Evolutionary conservation across 352 stramenopile genomes (phyloP).

Genomic region (Pythium scleroteichum): DNA sequence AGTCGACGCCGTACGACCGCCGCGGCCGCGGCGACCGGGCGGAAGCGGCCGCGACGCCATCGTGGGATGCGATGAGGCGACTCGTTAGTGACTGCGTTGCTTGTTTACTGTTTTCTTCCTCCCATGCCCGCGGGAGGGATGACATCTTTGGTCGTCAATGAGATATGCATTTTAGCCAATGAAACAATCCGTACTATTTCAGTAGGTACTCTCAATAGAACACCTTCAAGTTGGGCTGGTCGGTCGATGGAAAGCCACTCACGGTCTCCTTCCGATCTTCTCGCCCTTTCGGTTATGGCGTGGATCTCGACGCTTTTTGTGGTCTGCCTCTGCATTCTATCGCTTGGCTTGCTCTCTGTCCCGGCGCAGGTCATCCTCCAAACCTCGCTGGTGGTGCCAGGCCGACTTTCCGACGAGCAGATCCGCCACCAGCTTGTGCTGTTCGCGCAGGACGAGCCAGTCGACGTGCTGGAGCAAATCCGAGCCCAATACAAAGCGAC

Average conservation of each 20-base stretch:
- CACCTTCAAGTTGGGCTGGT: no score
- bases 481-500: slow-evolving; percentile 13
- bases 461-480: slow-evolving; percentile 29
- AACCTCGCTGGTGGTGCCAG: slow-evolving; percentile 17
- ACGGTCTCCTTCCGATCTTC: no score
- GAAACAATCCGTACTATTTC: background rate
- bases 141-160: slow-evolving; percentile 7
- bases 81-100: background rate
- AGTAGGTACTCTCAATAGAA: no score
- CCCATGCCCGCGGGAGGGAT: background rate
- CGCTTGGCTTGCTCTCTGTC: background rate
- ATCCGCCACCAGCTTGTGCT: slow-evolving; percentile 22
- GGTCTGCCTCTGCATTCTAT: background rate
- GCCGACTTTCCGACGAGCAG: background rate
- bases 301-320: background rate
- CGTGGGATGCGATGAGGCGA: background rate
- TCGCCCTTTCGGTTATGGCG: background rate
- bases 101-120: slow-evolving; percentile 11
- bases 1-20: slow-evolving; percentile 23
- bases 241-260: no score
- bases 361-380: slow-evolving; percentile 24
- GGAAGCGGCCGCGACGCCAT: slow-evolving; percentile 49
- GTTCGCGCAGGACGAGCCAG: slow-evolving; percentile 27
- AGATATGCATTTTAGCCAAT: slow-evolving; percentile 19
- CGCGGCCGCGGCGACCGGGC: slow-evolving; percentile 25